Percentiles rank a stretch among this genome's conserved stretches.
These are phyloP conservation scores for Vigna radiata DNA, from an alignment of 306 rosid species.

Conservation along the genomic window DNA sequence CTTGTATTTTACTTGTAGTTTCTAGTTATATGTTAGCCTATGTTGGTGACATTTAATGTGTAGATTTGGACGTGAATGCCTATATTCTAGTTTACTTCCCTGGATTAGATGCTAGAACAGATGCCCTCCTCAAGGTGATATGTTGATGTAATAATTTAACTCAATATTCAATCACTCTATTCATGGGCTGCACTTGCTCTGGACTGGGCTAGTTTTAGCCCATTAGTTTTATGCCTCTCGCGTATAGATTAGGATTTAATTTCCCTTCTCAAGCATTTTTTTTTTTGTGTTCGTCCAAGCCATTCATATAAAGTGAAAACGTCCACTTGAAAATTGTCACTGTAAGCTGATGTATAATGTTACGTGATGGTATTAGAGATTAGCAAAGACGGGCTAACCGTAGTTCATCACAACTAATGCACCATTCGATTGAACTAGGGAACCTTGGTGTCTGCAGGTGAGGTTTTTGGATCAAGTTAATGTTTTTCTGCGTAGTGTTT, in stretches of 20 bases:
- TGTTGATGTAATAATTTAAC: neutral
- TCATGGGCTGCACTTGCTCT: conserved; percentile 26
- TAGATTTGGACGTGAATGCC: conserved; percentile 42
- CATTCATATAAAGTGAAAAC: neutral
- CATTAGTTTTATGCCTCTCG: neutral
- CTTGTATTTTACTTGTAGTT: conserved; percentile 33
- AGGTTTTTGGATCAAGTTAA: neutral
- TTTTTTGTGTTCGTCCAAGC: neutral
- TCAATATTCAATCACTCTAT: neutral
- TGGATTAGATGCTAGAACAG: conserved; percentile 29
- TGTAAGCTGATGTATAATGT: neutral
- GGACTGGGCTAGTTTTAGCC: neutral
- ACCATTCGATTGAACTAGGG: neutral
- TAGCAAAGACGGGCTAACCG: too few relatives aligned
- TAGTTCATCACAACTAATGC: too few relatives aligned
- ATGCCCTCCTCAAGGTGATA: neutral
- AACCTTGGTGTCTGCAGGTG: neutral
- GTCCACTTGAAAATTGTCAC: neutral
- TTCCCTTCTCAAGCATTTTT: neutral
- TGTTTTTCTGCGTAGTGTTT: neutral
- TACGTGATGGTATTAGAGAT: too few relatives aligned
- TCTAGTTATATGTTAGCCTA: conserved; percentile 37
- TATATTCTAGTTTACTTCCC: conserved; percentile 40
- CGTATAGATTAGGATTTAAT: neutral
- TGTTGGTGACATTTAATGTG: conserved; percentile 43